These are phyloP conservation scores for Rhododendron ferrugineum DNA, from an alignment of 148 eudicot species.

Conservation along the genomic window DNA sequence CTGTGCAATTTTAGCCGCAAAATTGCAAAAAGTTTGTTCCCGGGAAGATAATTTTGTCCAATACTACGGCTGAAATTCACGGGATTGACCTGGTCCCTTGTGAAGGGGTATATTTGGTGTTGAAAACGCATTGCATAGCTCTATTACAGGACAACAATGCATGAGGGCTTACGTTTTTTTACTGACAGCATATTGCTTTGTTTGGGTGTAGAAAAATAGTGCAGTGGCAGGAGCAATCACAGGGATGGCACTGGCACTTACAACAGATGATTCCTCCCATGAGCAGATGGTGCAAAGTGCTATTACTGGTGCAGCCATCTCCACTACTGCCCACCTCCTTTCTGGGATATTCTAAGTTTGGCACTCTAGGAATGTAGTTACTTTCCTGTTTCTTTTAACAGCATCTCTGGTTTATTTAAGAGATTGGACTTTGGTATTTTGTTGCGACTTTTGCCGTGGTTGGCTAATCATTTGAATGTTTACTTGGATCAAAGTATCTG, in stretches of 20 bases:
- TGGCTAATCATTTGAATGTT: not conserved
- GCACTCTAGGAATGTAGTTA: not conserved
- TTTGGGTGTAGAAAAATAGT: constrained; percentile 66
- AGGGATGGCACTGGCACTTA: constrained; percentile 69
- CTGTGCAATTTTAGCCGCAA: too few species aligned
- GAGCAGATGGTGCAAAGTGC: constrained; percentile 92
- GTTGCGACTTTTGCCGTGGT: not conserved
- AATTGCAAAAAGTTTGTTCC: too few species aligned
- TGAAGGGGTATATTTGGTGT: too few species aligned
- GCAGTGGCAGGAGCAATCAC: constrained; percentile 94
- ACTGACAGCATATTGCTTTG: not conserved
- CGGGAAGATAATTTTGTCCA: too few species aligned
- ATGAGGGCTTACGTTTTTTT: not conserved
- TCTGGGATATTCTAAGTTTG: constrained; percentile 45
- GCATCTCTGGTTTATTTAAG: not conserved
- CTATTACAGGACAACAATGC: not conserved
- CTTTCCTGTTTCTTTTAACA: not conserved
- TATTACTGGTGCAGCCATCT: constrained; percentile 88
- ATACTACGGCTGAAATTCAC: too few species aligned
- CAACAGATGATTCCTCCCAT: constrained; percentile 55
- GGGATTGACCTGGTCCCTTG: too few species aligned
- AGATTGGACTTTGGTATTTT: not conserved
- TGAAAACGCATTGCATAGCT: too few species aligned
- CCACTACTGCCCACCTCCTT: constrained; percentile 85
- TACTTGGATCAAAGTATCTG: not conserved